Conservation (phyloP, 2,329 filamentous ascomycete genomes). For the Pestalotiopsis sp. region DNA sequence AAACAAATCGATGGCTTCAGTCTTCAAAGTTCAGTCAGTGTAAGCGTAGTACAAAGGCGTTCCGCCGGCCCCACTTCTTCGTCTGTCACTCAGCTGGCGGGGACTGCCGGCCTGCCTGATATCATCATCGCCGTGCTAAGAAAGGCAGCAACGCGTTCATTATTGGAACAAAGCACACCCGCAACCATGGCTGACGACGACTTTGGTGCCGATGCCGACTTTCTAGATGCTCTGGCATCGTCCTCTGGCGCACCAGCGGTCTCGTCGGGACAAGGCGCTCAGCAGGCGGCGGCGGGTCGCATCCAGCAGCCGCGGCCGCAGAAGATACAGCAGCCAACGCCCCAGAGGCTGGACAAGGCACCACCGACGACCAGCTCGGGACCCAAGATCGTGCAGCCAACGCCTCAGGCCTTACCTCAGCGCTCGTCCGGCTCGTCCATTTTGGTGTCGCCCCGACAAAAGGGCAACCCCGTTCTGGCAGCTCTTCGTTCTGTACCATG, state of each 20-base stretch:
- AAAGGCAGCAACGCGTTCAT: neutral
- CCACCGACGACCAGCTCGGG: constrained; percentile 42
- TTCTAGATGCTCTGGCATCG: constrained; percentile 38
- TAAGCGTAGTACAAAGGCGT: no score
- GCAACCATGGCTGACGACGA: constrained; percentile 43
- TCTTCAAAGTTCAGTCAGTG: no score
- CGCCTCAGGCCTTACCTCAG: constrained; percentile 79
- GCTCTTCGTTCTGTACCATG: constrained; percentile 82
- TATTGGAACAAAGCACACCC: neutral
- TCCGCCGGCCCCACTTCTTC: neutral
- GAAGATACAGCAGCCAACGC: constrained; percentile 42
- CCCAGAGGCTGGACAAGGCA: constrained; percentile 48
- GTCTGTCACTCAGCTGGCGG: neutral
- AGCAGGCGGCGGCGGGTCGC: constrained; percentile 21
- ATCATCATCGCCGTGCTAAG: neutral
- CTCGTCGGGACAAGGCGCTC: constrained; percentile 24
- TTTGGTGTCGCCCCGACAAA: constrained; percentile 87
- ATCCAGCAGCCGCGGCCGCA: constrained; percentile 45
- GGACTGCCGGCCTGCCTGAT: neutral
- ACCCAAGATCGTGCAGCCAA: constrained; percentile 78
- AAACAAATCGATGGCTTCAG: no score
- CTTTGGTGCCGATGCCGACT: constrained; percentile 47
- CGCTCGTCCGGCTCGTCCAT: constrained; percentile 72
- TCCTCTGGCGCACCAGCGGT: constrained; percentile 21
- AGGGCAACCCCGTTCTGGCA: constrained; percentile 90